Evolutionary conservation across 78 protist genomes (phyloP).

Genomic region (Chrysochromulina tobinii): DNA sequence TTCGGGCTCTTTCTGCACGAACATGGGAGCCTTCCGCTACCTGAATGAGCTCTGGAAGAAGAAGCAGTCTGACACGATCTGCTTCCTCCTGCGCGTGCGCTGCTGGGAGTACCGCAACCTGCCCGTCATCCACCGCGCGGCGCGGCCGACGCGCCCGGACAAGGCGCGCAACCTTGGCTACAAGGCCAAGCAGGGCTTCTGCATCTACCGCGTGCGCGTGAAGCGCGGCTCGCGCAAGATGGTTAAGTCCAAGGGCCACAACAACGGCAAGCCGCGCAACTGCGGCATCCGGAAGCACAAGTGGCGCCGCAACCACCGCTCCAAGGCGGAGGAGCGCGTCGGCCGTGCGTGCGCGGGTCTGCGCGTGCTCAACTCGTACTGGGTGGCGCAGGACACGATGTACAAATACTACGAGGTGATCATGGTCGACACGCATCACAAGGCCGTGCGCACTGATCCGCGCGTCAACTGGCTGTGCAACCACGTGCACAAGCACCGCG

Average conservation of each 20-base stretch:
- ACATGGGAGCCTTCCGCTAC: slow-evolving; percentile 95
- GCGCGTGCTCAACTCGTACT: slow-evolving; percentile 99
- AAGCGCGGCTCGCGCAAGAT: slow-evolving; percentile 98
- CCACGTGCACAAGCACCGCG: slow-evolving; percentile 93
- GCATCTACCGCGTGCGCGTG: slow-evolving; percentile 90
- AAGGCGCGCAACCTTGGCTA: slow-evolving; percentile 99
- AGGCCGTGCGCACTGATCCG: slow-evolving; percentile 96
- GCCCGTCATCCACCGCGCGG: slow-evolving; percentile 88
- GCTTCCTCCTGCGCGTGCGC: slow-evolving; percentile 97
- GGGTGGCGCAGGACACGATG: slow-evolving; percentile 94
- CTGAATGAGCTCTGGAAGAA: slow-evolving; percentile 93
- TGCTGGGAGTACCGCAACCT: slow-evolving; percentile 99
- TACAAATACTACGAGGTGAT: slow-evolving; percentile 99
- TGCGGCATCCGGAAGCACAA: slow-evolving; percentile 93
- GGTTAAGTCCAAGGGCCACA: slow-evolving; percentile 83
- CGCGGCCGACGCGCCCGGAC: slow-evolving; percentile 98
- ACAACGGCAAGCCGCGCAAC: slow-evolving; percentile 95
- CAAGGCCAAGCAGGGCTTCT: slow-evolving; percentile 96
- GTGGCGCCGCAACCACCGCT: slow-evolving; percentile 77
- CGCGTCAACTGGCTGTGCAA: slow-evolving; percentile 97
- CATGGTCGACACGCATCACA: slow-evolving; percentile 95
- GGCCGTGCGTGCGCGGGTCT: slow-evolving; percentile 90
- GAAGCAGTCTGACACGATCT: slow-evolving; percentile 97
- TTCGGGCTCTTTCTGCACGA: too few species aligned
- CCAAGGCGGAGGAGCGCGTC: slow-evolving; percentile 96